Evolutionary conservation across 768 basidiomycete genomes (phyloP), one percentile per base, ranked within the genome.

Genomic region (Pulveroboletus ravenelii): DNA sequence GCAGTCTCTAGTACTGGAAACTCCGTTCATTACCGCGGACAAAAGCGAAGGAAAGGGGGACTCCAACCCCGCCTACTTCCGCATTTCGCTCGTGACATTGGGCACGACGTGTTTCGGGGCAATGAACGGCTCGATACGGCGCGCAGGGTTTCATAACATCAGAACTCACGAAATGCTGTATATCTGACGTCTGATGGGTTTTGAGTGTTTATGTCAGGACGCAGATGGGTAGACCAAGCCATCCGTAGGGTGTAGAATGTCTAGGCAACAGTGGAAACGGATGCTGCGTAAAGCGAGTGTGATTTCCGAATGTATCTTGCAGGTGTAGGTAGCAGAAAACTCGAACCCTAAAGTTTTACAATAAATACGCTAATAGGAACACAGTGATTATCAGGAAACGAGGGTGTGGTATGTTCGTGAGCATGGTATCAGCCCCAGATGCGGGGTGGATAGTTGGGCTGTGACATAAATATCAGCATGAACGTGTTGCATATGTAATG

Each of bases 41-140:
- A 31, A 38, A 54, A 38, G 30, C 51, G 57, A 36, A 62, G 43
- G 51, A 64, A 60, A 45, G 64, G 58, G 41, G 46, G 49, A 2
- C 62, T 62, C 3, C 41, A 46, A 6, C 61, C 76, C n/a, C 78
- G 78, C 8, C 56, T 67, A 7, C 76, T 78, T 0, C 87, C 85
- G 3, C 70, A 88, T 15, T 87, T 84, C 62, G 79, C 81, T 44
- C 76, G 77, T 27, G 73, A 79, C 44, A 75, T 72, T 3, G 87
- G 85, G 0, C 87, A 91, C 63, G 74, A 84, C 17, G 67, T 87
- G 5, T 84, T 86, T 58, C 68, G 81, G 42, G 87, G 89, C 27
- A 80, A 80, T 57, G 80, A 83, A 53, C 68, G 60, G 31, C 55
- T 82, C 13, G 48, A 55, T 10, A 31, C 25, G 3, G 17, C 31